Percentiles rank a stretch among this genome's conserved stretches.
phyloP scores from a whole-genome alignment of 495 filamentous ascomycete species.

The Emericellopsis terricola region DNA sequence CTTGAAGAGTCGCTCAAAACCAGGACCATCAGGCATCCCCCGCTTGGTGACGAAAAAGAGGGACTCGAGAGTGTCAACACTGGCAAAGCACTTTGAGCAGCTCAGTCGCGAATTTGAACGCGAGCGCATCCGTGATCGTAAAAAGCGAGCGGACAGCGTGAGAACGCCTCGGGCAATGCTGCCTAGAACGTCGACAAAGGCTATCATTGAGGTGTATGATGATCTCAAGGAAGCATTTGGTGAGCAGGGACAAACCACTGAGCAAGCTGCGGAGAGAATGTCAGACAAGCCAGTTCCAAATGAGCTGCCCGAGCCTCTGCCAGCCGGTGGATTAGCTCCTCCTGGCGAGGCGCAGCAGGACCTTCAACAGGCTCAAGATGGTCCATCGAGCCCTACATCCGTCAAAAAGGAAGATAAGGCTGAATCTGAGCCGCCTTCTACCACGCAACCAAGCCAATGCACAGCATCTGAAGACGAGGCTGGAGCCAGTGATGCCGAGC shows the following conservation, averaged over 20 bases:
- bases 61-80: constrained; percentile 61
- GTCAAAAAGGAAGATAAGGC: no score
- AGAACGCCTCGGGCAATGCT: constrained; percentile 61
- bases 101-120: constrained; percentile 78
- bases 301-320: no score
- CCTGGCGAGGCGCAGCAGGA: background rate
- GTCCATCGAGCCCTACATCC: constrained; percentile 16
- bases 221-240: constrained; percentile 86
- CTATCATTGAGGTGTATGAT: constrained; percentile 88
- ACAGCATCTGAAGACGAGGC: constrained; percentile 44
- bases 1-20: constrained; percentile 41
- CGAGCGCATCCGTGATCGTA: constrained; percentile 71
- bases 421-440: background rate
- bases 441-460: constrained; percentile 18
- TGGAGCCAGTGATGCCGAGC: constrained; percentile 56
- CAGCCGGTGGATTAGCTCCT: no score
- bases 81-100: constrained; percentile 93
- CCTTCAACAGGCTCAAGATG: constrained; percentile 12
- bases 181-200: constrained; percentile 80
- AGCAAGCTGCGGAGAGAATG: constrained; percentile 5
- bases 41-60: constrained; percentile 55
- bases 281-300: constrained; percentile 1
- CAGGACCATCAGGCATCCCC: constrained; percentile 66
- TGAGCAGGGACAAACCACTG: constrained; percentile 53
- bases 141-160: constrained; percentile 63